Conservation (phyloP, 805 yeast genomes). For the Candida suzukii region DNA sequence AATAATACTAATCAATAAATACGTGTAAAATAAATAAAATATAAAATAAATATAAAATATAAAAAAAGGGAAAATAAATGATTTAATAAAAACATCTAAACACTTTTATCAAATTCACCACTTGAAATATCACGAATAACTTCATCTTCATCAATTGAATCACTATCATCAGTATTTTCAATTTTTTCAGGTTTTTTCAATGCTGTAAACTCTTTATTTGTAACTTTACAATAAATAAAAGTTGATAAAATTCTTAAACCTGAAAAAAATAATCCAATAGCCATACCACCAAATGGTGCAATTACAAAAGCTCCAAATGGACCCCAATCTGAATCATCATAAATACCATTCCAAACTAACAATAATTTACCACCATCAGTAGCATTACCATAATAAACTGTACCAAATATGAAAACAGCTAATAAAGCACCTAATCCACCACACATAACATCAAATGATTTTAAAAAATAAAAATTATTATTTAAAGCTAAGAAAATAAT, state of each 20-base stretch:
- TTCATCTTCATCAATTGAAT: constrained; percentile 2
- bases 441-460: constrained; percentile 73
- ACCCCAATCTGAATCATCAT: constrained; percentile 78
- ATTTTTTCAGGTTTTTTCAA: constrained; percentile 30
- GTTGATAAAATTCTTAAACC: constrained; percentile 35
- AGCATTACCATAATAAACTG: constrained; percentile 68
- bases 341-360: constrained; percentile 74
- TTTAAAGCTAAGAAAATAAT: constrained; percentile 73
- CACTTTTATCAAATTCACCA: constrained; percentile 1
- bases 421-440: constrained; percentile 82
- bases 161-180: constrained; percentile 4
- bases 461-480: constrained; percentile 49
- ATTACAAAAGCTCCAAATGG: constrained; percentile 91
- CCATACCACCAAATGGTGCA: constrained; percentile 77
- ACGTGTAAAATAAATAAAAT: too few species aligned
- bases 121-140: background rate
- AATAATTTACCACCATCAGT: constrained; percentile 70
- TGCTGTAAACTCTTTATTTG: constrained; percentile 36
- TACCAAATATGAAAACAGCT: constrained; percentile 77
- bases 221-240: constrained; percentile 27
- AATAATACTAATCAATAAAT: too few species aligned
- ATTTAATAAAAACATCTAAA: constrained; percentile 1
- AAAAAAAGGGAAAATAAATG: too few species aligned
- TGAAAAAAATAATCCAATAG: constrained; percentile 47
- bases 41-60: too few species aligned